A percentile compares a stretch with the other conserved stretches of the same genome.
Evolutionary conservation across 371 early-diverging fungal genomes (phyloP).

Genomic region (Apophysomyces elegans): DNA sequence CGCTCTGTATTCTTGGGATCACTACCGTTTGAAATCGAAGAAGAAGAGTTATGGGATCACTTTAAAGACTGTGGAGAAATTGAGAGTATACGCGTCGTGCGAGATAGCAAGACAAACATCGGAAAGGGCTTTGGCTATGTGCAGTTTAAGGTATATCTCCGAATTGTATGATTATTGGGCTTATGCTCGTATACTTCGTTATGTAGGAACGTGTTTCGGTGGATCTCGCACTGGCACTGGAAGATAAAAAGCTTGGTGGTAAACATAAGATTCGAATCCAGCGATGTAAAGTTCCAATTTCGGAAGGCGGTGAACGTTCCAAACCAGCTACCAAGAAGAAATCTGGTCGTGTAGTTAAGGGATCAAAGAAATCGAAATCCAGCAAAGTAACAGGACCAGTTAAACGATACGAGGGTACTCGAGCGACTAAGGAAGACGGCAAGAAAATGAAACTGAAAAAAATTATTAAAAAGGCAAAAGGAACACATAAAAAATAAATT

Average conservation of each 20-base stretch:
- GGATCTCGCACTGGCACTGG: constrained; percentile 76
- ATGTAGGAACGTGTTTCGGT: constrained; percentile 68
- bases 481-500: constrained; percentile 2
- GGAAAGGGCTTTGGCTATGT: constrained; percentile 96
- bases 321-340: constrained; percentile 26
- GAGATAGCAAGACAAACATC: constrained; percentile 87
- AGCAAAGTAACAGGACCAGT: constrained; percentile 18
- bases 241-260: constrained; percentile 72
- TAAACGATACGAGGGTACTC: constrained; percentile 62
- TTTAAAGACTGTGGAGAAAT: constrained; percentile 86
- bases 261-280: constrained; percentile 63
- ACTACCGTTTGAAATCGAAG: constrained; percentile 84
- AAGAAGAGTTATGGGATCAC: constrained; percentile 86
- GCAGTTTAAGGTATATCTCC: constrained; percentile 56
- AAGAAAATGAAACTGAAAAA: not conserved
- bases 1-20: constrained; percentile 92
- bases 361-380: not conserved
- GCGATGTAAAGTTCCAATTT: constrained; percentile 59
- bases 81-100: constrained; percentile 84
- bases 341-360: constrained; percentile 4
- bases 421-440: constrained; percentile 50
- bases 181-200: not conserved
- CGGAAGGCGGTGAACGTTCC: constrained; percentile 44
- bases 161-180: not conserved
- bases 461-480: not conserved